These are phyloP conservation scores for Daldinia loculata DNA, from an alignment of 495 filamentous ascomycete species.

Conservation along the genomic window DNA sequence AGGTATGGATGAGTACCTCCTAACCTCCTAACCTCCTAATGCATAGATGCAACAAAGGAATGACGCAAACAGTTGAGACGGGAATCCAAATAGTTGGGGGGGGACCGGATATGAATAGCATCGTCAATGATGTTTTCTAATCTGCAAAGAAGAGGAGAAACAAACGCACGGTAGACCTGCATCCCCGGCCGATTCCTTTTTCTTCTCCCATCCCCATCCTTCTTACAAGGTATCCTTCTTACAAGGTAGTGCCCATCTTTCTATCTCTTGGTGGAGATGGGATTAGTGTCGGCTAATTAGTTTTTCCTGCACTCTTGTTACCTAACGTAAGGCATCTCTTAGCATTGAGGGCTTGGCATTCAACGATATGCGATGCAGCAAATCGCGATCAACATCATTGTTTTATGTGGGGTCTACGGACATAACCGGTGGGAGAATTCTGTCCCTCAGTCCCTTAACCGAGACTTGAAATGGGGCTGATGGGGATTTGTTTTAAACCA, in stretches of 20 bases:
- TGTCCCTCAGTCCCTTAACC: constrained; percentile 18
- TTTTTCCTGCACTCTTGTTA: constrained; percentile 19
- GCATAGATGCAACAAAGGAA: constrained; percentile 25
- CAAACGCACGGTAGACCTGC: neutral
- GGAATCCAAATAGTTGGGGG: neutral
- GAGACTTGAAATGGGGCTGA: constrained; percentile 17
- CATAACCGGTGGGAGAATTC: constrained; percentile 39
- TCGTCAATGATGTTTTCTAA: constrained; percentile 2
- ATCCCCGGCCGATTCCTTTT: constrained; percentile 13
- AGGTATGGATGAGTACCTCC: neutral
- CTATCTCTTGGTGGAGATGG: no score
- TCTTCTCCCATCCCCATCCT: neutral
- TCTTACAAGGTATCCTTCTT: neutral
- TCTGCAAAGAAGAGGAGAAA: constrained; percentile 28
- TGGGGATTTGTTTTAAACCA: constrained; percentile 11
- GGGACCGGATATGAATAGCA: constrained; percentile 3
- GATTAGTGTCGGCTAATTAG: constrained; percentile 14
- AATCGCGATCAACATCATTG: constrained; percentile 33
- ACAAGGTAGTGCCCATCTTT: no score
- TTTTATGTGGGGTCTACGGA: constrained; percentile 11
- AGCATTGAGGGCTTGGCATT: neutral
- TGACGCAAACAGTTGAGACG: constrained; percentile 28
- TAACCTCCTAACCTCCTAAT: neutral
- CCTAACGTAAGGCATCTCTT: neutral
- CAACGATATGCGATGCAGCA: constrained; percentile 14